Conservation (phyloP, 495 filamentous ascomycete genomes). For the Neurospora tetrasperma region DNA sequence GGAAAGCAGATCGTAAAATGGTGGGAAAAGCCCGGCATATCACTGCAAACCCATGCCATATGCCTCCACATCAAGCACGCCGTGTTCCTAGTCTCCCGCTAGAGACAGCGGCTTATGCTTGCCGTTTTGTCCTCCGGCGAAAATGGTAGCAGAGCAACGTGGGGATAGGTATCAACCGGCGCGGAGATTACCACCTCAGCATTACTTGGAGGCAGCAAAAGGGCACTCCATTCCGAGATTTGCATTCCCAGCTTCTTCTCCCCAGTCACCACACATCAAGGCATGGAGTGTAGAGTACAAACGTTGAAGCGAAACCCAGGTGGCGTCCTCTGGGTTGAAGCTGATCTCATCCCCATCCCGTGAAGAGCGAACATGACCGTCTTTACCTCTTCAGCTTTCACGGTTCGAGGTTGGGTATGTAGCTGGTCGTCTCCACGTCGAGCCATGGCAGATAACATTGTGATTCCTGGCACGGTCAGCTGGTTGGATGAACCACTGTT, state of each 20-base stretch:
- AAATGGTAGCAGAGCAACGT: too few species aligned
- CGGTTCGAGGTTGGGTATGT: not conserved
- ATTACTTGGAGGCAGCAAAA: not conserved
- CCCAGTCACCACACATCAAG: not conserved
- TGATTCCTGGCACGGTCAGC: not conserved
- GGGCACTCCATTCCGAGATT: not conserved
- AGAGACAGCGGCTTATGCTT: not conserved
- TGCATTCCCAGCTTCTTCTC: not conserved
- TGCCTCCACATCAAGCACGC: not conserved
- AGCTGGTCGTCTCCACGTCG: not conserved
- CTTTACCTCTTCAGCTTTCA: not conserved
- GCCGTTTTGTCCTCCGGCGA: not conserved
- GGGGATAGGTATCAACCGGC: not conserved
- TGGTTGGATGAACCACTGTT: not conserved
- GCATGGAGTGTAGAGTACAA: not conserved
- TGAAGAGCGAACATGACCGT: not conserved
- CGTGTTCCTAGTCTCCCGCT: not conserved
- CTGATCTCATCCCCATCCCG: not conserved
- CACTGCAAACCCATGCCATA: conserved; percentile 13
- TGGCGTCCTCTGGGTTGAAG: not conserved
- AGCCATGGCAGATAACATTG: not conserved
- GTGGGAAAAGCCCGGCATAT: conserved; percentile 12
- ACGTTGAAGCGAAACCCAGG: not conserved
- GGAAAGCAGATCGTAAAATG: conserved; percentile 21
- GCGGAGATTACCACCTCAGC: not conserved